These are phyloP conservation scores for Coccinonectria pachysandricola DNA, from an alignment of 2,329 filamentous ascomycete genomes.

Conservation along the genomic window DNA sequence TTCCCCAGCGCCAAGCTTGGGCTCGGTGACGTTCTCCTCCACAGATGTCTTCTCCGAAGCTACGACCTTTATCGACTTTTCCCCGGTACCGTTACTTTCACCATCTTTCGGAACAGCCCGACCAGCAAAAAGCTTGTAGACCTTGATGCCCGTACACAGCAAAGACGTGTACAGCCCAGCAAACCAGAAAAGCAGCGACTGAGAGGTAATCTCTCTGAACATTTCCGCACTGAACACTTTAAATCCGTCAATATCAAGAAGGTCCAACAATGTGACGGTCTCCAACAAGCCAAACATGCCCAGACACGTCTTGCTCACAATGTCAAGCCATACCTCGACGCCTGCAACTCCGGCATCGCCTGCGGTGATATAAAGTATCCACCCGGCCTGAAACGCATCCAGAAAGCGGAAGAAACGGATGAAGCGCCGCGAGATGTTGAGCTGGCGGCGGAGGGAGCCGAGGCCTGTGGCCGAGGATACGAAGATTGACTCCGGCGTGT, in stretches of 20 bases:
- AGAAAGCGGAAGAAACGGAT: slow-evolving; percentile 61
- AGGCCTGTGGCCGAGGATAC: slow-evolving; percentile 24
- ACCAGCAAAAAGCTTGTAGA: slow-evolving; percentile 27
- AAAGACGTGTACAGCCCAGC: slow-evolving; percentile 46
- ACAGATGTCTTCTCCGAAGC: slow-evolving; percentile 8
- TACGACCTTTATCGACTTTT: slow-evolving; percentile 10
- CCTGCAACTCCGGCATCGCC: slow-evolving; percentile 21
- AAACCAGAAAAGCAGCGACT: slow-evolving; percentile 63
- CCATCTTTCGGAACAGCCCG: slow-evolving; percentile 24
- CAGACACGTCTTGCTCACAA: slow-evolving; percentile 47
- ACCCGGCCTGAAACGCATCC: slow-evolving; percentile 45
- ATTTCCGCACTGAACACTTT: slow-evolving; percentile 42
- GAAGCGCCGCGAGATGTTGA: slow-evolving; percentile 46
- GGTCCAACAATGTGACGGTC: slow-evolving; percentile 49
- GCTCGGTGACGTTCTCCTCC: slow-evolving; percentile 3
- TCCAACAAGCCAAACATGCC: slow-evolving; percentile 61
- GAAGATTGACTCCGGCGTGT: slow-evolving; percentile 10
- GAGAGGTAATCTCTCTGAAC: slow-evolving; percentile 38
- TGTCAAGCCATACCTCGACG: slow-evolving; percentile 45
- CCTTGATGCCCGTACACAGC: slow-evolving; percentile 29
- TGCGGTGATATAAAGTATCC: slow-evolving; percentile 27
- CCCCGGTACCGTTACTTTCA: slow-evolving; percentile 18
- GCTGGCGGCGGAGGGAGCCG: slow-evolving; percentile 25
- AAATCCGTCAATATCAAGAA: slow-evolving; percentile 31
- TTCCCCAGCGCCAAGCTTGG: slow-evolving; percentile 7